Base-by-base conservation (phyloP, 148 eudicot species). In the Fagopyrum homotropicum region DNA sequence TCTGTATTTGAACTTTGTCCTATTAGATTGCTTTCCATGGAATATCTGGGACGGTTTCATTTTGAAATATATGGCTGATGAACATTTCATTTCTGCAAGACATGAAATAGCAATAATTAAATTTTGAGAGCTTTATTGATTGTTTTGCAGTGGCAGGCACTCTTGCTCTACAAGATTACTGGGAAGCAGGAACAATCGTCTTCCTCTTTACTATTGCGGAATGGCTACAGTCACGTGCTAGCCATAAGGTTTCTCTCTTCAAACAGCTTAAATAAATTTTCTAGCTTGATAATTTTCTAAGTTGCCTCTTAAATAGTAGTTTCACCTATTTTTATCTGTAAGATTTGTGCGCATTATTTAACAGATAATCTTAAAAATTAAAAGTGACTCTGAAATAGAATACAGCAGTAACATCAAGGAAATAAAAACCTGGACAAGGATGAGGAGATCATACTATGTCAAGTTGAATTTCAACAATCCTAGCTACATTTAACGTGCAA, bases 211-310 rank as follows among this genome's bases (percentile, higher is more conserved):
- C 97, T 30, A 86, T 88, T 19, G 90, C 98, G 8, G 90, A 94
- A 69, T 94, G 98, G 98, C 90, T 94, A 1, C 91, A 91, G 78
- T 84, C 95, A 12, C 85, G 93, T 75, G 98, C 98, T 49, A 85
- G 96, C 72, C 91, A 91, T 59, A 90, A 85, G 97, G 96, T 92
- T 35, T 43, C 35, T 40, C 44, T 63, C 45, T 66, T 30, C 46
- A 66, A 66, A 61, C 69, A 0, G 2, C 30, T 10, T 29, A 61
- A 61, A 26, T 26, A 61, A 11, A 30, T 29, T 40, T 35, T 40
- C 10, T 66, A 66, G 47, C 46, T 66, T 66, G 0, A 35, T 35
- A 30, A 35, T 14, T 64, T 64, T 30, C 16, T 64, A n/a, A 64
- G 29, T 12, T 35, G 61, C n/a, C 45, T 64, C 45, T 3, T 7